A percentile compares a stretch with the other conserved stretches of the same genome.
phyloP scores from a whole-genome alignment of 768 basidiomycete genomes.

The Kondoa subrosea region DNA sequence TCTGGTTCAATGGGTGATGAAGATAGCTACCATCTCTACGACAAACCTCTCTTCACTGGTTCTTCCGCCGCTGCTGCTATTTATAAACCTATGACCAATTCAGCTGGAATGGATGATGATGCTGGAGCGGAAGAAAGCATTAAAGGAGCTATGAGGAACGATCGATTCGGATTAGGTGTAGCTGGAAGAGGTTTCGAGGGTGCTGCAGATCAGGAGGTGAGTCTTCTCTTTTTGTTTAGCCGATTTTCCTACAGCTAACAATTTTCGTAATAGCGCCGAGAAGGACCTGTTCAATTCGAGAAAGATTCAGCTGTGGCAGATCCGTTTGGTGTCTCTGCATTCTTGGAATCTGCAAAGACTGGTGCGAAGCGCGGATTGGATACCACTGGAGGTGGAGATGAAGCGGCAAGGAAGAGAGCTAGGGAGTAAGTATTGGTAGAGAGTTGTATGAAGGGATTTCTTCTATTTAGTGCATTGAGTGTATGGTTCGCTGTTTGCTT shows the following conservation, averaged over 20 bases:
- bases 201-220: slow-evolving; percentile 56
- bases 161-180: slow-evolving; percentile 78
- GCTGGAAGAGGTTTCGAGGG: slow-evolving; percentile 76
- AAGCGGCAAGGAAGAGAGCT: slow-evolving; percentile 19
- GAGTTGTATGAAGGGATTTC: background rate
- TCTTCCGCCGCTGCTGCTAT: slow-evolving; percentile 98
- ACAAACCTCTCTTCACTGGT: slow-evolving; percentile 86
- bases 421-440: slow-evolving; percentile 8
- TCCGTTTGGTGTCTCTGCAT: slow-evolving; percentile 90
- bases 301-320: slow-evolving; percentile 67
- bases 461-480: background rate
- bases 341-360: slow-evolving; percentile 86
- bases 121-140: slow-evolving; percentile 92
- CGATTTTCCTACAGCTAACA: background rate
- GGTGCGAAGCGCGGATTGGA: slow-evolving; percentile 27
- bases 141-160: slow-evolving; percentile 71
- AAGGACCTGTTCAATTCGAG: slow-evolving; percentile 96
- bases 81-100: slow-evolving; percentile 84
- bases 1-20: slow-evolving; percentile 68
- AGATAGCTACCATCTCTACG: slow-evolving; percentile 86
- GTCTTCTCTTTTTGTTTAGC: background rate
- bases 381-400: slow-evolving; percentile 13
- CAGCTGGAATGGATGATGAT: slow-evolving; percentile 69
- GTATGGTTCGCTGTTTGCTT: too few species aligned
- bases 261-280: slow-evolving; percentile 36